Evolutionary conservation across 2,329 filamentous ascomycete species (phyloP).

Genomic region (Calonectria pauciramosa): DNA sequence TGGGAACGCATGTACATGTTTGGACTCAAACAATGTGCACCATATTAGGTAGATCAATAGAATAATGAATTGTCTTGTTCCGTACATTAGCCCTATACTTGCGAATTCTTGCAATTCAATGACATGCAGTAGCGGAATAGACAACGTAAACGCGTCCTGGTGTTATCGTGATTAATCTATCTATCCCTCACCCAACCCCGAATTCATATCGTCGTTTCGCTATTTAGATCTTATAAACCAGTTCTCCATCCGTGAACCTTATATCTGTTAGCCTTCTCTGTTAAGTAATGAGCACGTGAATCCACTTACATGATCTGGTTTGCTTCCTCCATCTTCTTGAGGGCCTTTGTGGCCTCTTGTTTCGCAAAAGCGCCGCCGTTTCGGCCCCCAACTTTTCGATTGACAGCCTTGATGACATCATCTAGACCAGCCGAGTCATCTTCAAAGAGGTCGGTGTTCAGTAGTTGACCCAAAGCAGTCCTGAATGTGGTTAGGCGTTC

Average conservation of each 20-base stretch:
- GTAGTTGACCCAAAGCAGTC: constrained; percentile 83
- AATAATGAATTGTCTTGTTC: constrained; percentile 17
- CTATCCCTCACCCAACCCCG: constrained; percentile 21
- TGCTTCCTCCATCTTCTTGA: constrained; percentile 83
- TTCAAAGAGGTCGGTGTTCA: constrained; percentile 86
- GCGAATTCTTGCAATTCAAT: neutral
- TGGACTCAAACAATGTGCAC: neutral
- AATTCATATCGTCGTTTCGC: neutral
- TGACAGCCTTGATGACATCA: constrained; percentile 83
- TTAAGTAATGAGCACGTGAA: neutral
- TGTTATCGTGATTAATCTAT: neutral
- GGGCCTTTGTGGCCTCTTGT: constrained; percentile 80
- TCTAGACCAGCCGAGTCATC: constrained; percentile 86
- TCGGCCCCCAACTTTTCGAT: constrained; percentile 71
- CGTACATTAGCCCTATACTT: neutral
- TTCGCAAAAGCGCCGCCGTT: constrained; percentile 74
- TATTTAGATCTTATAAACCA: constrained; percentile 77
- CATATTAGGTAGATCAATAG: constrained; percentile 30
- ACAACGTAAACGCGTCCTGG: neutral
- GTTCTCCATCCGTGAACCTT: constrained; percentile 72
- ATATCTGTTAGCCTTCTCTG: constrained; percentile 35
- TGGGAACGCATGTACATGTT: constrained; percentile 1
- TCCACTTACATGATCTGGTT: constrained; percentile 92
- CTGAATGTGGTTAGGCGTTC: constrained; percentile 82
- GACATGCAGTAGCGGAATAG: neutral